Evolutionary conservation across 2,329 filamentous ascomycete genomes (phyloP).

Genomic region (Ophiocordyceps camponoti-floridani): DNA sequence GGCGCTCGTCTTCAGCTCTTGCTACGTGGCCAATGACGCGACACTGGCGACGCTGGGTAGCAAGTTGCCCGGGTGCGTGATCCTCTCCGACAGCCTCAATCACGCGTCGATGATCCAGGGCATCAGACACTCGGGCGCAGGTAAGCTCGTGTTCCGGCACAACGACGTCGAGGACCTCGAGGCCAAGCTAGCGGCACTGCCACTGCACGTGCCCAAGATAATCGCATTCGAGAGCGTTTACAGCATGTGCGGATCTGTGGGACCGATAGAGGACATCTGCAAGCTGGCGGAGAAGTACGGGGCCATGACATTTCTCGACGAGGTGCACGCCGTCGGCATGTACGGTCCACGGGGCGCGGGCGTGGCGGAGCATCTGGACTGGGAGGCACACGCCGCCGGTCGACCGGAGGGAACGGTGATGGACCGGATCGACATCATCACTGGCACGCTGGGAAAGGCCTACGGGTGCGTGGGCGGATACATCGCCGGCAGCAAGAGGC

Average conservation of each 20-base stretch:
- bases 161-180: conserved; percentile 91
- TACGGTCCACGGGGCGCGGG: conserved; percentile 91
- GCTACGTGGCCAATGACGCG: conserved; percentile 96
- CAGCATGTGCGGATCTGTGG: conserved; percentile 97
- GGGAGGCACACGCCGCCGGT: conserved; percentile 64
- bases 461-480: conserved; percentile 97
- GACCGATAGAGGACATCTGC: conserved; percentile 88
- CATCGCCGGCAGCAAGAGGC: conserved; percentile 72
- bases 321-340: conserved; percentile 98
- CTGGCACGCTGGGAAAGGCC: conserved; percentile 89
- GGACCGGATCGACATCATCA: conserved; percentile 96
- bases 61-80: conserved; percentile 90
- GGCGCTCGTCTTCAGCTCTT: conserved; percentile 88
- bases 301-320: conserved; percentile 90
- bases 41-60: conserved; percentile 92
- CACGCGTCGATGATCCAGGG: conserved; percentile 99
- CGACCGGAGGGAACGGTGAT: conserved; percentile 67
- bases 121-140: conserved; percentile 89
- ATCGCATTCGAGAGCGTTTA: conserved; percentile 98
- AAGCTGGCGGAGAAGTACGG: conserved; percentile 96
- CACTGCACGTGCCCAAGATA: conserved; percentile 77
- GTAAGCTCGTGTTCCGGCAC: conserved; percentile 97
- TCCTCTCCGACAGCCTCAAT: conserved; percentile 92
- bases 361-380: conserved; percentile 94
- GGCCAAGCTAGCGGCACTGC: conserved; percentile 75